Evolutionary conservation across 2,329 filamentous ascomycete species (phyloP), one percentile per base, ranked within the genome.

Genomic region (Emergomyces orientalis): DNA sequence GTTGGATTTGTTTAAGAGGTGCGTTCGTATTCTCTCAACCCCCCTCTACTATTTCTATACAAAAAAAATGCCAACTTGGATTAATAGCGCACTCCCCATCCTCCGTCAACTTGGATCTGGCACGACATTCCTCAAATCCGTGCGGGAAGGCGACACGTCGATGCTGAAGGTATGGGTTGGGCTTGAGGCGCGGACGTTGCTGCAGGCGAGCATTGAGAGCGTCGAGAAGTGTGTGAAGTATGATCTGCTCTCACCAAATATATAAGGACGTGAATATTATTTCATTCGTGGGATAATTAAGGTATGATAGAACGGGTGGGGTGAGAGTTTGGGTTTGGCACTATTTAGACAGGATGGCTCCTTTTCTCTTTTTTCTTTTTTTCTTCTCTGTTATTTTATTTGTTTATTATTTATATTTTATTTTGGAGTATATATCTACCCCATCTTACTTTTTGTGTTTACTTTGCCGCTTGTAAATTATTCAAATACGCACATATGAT

Each of bases 111-210:
- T 99, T 2, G 90, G 93, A 58, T 86, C 91, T 0, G 74, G 75
- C 45, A 86, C 70, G 30, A 75, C 75, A 5, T 71, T 81, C 63
- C 64, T 81, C 49, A 73, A 86, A 63, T 88, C 89, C 78, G 80
- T 89, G 62, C 87, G 86, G 71, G 81, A 84, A 41, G 88, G 88
- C 34, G 89, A 92, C 70, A 89, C 89, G 65, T 88, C 86, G 52
- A 94, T 97, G 88, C 79, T 97, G 68, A 86, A 91, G 70, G 87
- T 97, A 5, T 97, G 93, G 93, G 85, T 90, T 64, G 92, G 93
- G 1, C 80, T 97, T 13, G 93, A 97, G 78, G 89, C 91, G 58
- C 84, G 93, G 65, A 88, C 88, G 68, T 94, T 96, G 76, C 82
- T 97, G 77, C 90, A 96, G 76, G 90, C 90, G 54, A 96, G 90